These are phyloP conservation scores for Phlegmacium glaucopus DNA, from an alignment of 768 basidiomycete genomes.

Conservation along the genomic window DNA sequence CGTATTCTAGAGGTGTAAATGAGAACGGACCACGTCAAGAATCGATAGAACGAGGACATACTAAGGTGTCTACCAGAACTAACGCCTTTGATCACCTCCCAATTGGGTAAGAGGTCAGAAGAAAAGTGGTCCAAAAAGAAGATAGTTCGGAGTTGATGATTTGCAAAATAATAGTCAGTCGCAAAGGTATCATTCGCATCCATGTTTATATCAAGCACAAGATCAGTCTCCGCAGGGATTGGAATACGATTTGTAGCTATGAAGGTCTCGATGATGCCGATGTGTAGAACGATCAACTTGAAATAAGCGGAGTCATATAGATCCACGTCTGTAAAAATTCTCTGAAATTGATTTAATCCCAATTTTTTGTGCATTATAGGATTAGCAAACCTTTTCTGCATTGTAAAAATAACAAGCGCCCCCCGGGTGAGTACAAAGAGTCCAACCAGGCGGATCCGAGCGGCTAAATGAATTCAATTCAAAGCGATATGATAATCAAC, in stretches of 20 bases:
- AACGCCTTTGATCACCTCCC: constrained; percentile 33
- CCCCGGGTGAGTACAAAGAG: constrained; percentile 50
- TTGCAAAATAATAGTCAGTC: constrained; percentile 30
- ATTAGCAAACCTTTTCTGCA: too few species aligned
- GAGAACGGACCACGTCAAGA: not conserved
- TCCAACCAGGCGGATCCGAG: constrained; percentile 41
- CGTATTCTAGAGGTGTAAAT: constrained; percentile 25
- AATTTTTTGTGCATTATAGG: constrained; percentile 42
- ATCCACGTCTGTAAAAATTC: not conserved
- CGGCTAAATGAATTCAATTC: constrained; percentile 11
- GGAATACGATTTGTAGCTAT: not conserved
- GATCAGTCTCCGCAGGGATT: not conserved
- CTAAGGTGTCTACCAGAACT: constrained; percentile 36
- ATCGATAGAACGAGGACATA: constrained; percentile 17
- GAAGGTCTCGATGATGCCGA: not conserved
- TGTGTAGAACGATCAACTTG: not conserved
- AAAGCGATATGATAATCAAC: not conserved
- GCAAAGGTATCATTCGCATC: constrained; percentile 5
- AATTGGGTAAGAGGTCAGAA: constrained; percentile 24
- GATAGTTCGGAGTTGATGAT: constrained; percentile 41
- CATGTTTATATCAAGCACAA: not conserved
- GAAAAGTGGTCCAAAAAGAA: constrained; percentile 53
- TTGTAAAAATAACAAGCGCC: constrained; percentile 51
- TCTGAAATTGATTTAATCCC: constrained; percentile 6
- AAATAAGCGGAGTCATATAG: not conserved